phyloP scores from a whole-genome alignment of 2,329 filamentous ascomycete genomes.

The Diaporthe sp. region DNA sequence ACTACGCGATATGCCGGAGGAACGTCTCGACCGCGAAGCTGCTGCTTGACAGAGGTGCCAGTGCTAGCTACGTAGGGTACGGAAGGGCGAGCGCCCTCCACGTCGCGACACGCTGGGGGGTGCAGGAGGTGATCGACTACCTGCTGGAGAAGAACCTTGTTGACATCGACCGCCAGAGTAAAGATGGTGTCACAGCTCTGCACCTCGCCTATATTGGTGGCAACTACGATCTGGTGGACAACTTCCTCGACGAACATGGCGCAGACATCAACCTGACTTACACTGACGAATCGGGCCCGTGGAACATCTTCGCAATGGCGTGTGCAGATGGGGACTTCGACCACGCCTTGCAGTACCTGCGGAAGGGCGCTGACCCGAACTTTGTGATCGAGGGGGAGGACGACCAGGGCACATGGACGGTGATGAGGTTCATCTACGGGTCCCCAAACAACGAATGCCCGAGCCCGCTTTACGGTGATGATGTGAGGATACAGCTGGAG shows the following conservation, averaged over 20 bases:
- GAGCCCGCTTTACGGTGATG: neutral
- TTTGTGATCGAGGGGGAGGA: neutral
- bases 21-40: neutral
- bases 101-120: neutral
- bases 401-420: neutral
- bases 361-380: neutral
- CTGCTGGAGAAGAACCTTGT: neutral
- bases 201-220: neutral
- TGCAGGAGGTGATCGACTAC: neutral
- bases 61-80: neutral
- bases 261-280: neutral
- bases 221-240: neutral
- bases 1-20: neutral
- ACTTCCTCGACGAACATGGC: neutral
- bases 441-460: neutral
- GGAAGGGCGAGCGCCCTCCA: neutral
- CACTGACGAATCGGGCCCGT: neutral
- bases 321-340: neutral
- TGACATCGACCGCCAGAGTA: neutral
- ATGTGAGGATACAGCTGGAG: neutral
- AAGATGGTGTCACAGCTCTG: neutral
- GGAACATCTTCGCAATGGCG: conserved; percentile 2
- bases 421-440: neutral
- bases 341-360: neutral
- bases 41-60: neutral